Percentiles rank a stretch among this genome's conserved stretches.
phyloP scores from a whole-genome alignment of 140 eudicot genomes.

The Anethum foeniculum region DNA sequence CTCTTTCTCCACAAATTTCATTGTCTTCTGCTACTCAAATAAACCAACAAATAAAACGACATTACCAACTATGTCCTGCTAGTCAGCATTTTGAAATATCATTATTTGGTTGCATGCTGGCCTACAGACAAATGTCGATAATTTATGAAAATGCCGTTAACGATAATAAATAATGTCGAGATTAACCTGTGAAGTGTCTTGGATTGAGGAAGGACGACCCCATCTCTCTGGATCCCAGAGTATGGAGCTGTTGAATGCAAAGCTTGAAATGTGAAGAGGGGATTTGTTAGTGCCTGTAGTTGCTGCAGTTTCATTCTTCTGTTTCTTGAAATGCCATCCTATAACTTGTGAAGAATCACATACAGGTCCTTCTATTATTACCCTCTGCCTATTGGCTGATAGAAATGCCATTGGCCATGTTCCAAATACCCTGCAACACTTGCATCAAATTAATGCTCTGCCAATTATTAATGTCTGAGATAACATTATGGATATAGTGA shows the following conservation, averaged over 20 bases:
- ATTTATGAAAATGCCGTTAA: background rate
- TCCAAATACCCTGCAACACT: conserved; percentile 63
- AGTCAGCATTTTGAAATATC: background rate
- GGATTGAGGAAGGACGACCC: conserved; percentile 74
- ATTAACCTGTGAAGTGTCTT: conserved; percentile 60
- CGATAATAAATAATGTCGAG: background rate
- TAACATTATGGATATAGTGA: background rate
- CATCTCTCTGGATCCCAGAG: conserved; percentile 98
- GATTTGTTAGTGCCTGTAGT: conserved; percentile 16
- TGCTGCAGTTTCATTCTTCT: conserved; percentile 23
- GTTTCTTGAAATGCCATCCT: conserved; percentile 87
- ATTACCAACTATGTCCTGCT: background rate
- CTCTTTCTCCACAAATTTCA: conserved; percentile 74
- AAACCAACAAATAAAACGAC: background rate
- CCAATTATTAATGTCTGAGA: background rate
- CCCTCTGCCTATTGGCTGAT: conserved; percentile 56
- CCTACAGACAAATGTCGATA: background rate
- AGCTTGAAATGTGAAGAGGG: conserved; percentile 71
- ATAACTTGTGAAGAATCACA: conserved; percentile 78
- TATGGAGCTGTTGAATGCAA: conserved; percentile 88
- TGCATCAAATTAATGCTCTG: background rate
- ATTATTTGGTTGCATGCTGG: background rate
- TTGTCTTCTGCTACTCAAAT: conserved; percentile 44
- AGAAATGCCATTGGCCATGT: conserved; percentile 91
- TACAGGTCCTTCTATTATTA: conserved; percentile 79